Conservation (phyloP, 495 filamentous ascomycete genomes). For the Talaromyces adpressus region DNA sequence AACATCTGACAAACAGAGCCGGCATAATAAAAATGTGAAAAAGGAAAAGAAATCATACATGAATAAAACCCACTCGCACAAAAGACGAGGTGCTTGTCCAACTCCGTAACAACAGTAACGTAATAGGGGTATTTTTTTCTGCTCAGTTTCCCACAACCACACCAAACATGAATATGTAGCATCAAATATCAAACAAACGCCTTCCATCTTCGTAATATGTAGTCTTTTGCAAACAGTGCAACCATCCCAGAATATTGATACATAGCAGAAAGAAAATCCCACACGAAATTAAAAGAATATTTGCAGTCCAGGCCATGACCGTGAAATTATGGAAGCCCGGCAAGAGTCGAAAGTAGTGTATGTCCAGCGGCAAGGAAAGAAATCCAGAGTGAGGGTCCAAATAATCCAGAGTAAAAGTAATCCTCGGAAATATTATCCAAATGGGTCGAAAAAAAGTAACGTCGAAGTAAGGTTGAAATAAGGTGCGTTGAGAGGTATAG, state of each 20-base stretch:
- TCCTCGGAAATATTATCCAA: neutral
- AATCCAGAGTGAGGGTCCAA: neutral
- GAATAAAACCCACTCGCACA: neutral
- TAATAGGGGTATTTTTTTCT: slow-evolving; percentile 2
- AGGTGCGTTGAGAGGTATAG: neutral
- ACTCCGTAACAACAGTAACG: neutral
- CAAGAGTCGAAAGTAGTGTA: neutral
- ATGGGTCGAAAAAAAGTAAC: neutral
- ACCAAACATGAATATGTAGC: neutral
- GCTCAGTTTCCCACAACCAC: neutral
- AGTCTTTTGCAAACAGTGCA: slow-evolving; percentile 4
- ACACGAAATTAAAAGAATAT: neutral
- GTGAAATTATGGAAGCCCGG: neutral
- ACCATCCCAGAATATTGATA: slow-evolving; percentile 5
- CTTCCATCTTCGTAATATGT: slow-evolving; percentile 4
- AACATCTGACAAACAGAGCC: neutral
- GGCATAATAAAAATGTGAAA: neutral
- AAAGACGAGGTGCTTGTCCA: neutral
- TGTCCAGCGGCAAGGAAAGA: neutral
- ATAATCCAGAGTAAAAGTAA: neutral
- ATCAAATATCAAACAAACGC: slow-evolving; percentile 1
- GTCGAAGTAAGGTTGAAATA: neutral
- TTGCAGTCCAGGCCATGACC: neutral
- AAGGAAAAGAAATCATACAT: neutral
- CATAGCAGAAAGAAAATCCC: neutral